Evolutionary conservation across 208 protist genomes (phyloP).

Genomic region (Leishmania aethiopica): DNA sequence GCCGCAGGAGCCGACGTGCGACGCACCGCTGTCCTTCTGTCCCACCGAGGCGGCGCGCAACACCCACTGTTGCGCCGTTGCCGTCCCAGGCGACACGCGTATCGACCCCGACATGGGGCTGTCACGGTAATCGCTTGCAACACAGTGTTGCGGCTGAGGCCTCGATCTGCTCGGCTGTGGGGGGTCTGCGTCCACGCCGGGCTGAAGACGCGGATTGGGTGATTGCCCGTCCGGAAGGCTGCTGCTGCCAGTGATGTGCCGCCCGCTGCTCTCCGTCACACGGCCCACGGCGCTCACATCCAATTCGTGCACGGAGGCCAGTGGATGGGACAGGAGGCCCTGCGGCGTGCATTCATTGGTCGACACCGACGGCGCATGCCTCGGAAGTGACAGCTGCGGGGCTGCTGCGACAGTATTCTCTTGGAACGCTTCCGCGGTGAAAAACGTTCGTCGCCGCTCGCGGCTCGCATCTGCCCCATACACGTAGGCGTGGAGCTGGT

Average conservation of each 20-base stretch:
- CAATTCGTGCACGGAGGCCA: neutral
- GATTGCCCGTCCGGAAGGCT: slow-evolving; percentile 18
- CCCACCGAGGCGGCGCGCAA: slow-evolving; percentile 13
- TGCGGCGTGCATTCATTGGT: neutral
- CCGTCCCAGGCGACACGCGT: slow-evolving; percentile 8
- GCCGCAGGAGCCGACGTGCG: neutral
- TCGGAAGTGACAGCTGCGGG: neutral
- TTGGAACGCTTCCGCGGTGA: neutral
- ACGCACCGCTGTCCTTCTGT: neutral
- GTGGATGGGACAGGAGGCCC: neutral
- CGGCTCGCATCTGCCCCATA: neutral
- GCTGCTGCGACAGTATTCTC: neutral
- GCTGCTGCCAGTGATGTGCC: neutral
- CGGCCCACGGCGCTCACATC: neutral
- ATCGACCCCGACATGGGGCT: neutral
- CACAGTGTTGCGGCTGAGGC: slow-evolving; percentile 5
- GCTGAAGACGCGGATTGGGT: slow-evolving; percentile 27
- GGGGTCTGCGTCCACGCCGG: neutral
- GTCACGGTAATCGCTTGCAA: neutral
- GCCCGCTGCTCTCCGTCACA: neutral
- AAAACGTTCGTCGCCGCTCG: slow-evolving; percentile 8
- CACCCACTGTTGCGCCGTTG: slow-evolving; percentile 19
- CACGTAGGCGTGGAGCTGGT: neutral
- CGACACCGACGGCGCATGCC: neutral
- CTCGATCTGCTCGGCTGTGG: neutral